These are phyloP conservation scores for Leccinum barrowsii DNA, from an alignment of 768 basidiomycete species.

Conservation along the genomic window DNA sequence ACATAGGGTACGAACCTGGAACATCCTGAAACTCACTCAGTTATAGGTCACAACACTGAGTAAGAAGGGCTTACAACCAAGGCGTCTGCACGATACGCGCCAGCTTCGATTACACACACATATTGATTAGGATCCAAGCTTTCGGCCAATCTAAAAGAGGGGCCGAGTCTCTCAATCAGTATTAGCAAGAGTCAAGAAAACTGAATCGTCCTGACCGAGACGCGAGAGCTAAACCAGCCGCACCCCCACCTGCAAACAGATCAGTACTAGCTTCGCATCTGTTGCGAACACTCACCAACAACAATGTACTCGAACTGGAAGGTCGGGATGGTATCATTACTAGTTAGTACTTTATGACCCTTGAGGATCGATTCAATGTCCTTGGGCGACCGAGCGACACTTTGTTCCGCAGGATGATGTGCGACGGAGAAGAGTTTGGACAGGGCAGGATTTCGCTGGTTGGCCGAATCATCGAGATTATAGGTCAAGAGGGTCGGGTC, in stretches of 20 bases:
- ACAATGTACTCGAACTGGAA: slow-evolving; percentile 11
- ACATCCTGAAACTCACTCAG: slow-evolving; percentile 8
- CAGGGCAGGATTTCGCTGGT: background rate
- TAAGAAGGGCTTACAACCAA: slow-evolving; percentile 9
- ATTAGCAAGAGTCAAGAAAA: background rate
- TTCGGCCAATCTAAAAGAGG: slow-evolving; percentile 10
- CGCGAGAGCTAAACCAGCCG: slow-evolving; percentile 17
- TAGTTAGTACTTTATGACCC: background rate
- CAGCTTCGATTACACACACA: slow-evolving; percentile 21
- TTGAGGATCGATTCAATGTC: slow-evolving; percentile 1
- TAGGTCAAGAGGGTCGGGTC: background rate
- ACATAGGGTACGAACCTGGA: slow-evolving; percentile 10
- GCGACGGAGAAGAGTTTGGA: slow-evolving; percentile 1
- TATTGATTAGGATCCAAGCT: slow-evolving; percentile 9
- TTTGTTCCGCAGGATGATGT: background rate
- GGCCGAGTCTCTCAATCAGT: background rate
- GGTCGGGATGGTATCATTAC: background rate
- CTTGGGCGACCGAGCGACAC: background rate
- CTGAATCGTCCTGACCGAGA: slow-evolving; percentile 3
- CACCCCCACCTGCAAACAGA: slow-evolving; percentile 10
- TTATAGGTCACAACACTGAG: background rate
- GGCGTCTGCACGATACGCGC: slow-evolving; percentile 6
- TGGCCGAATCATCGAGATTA: background rate
- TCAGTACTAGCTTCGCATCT: background rate
- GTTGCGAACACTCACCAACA: slow-evolving; percentile 3